phyloP scores from a whole-genome alignment of 306 rosid species.

The Leucaena leucocephala region DNA sequence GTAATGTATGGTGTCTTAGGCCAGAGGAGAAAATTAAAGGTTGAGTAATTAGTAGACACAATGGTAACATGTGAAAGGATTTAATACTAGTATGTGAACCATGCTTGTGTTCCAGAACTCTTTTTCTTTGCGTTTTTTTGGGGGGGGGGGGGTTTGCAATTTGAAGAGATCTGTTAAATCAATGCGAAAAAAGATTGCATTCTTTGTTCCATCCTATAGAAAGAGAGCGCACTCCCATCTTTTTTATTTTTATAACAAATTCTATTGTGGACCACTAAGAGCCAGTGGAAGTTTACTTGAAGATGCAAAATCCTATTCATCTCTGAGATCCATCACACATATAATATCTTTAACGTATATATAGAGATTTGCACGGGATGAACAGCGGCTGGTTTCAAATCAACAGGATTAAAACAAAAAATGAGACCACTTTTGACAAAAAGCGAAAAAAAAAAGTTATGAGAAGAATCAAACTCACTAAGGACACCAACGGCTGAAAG shows the following conservation, averaged over 20 bases:
- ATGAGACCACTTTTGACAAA: neutral
- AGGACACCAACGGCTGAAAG: conserved; percentile 80
- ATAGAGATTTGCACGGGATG: neutral
- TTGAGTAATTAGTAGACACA: no score
- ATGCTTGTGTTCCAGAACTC: no score
- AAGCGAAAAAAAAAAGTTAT: neutral
- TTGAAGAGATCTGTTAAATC: no score
- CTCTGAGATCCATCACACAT: neutral
- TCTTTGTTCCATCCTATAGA: neutral
- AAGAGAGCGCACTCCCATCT: neutral
- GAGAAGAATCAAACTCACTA: conserved; percentile 60
- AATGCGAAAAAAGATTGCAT: neutral
- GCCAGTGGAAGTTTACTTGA: neutral
- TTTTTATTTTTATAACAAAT: conserved; percentile 22
- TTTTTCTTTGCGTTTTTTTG: no score
- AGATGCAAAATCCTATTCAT: conserved; percentile 11
- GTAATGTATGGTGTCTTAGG: neutral
- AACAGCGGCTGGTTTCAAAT: conserved; percentile 9
- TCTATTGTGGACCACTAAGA: conserved; percentile 12
- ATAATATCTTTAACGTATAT: neutral
- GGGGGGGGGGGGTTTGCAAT: no score
- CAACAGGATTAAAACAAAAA: conserved; percentile 20
- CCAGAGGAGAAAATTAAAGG: no score
- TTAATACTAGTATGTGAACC: no score
- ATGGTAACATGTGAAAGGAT: no score